phyloP scores from a whole-genome alignment of 2,329 filamentous ascomycete species.

The Colletotrichum sp. region DNA sequence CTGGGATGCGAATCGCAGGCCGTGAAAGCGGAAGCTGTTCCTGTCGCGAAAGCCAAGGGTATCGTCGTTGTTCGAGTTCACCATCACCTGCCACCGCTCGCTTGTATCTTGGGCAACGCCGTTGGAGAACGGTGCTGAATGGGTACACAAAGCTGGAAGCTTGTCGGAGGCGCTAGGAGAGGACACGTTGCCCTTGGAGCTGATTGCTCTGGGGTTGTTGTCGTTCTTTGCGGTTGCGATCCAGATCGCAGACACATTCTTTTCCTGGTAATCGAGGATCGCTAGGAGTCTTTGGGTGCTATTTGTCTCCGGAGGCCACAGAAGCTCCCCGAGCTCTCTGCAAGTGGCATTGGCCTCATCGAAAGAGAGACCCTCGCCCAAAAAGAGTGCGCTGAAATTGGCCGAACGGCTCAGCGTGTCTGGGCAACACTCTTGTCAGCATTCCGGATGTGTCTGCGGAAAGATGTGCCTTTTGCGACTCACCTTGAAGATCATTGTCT shows the following conservation, averaged over 20 bases:
- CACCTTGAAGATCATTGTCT: constrained; percentile 46
- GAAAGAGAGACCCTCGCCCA: constrained; percentile 29
- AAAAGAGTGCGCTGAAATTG: constrained; percentile 37
- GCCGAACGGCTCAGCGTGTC: constrained; percentile 34
- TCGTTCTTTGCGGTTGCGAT: constrained; percentile 28
- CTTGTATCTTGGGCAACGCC: constrained; percentile 32
- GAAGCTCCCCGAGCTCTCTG: constrained; percentile 39
- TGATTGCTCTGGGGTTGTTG: constrained; percentile 28
- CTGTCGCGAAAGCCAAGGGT: constrained; percentile 47
- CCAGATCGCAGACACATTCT: constrained; percentile 37
- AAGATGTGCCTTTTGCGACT: not conserved
- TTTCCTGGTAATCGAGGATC: constrained; percentile 38
- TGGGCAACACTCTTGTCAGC: constrained; percentile 18
- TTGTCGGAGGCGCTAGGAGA: constrained; percentile 9
- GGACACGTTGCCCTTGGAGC: constrained; percentile 27
- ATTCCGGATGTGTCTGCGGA: not conserved
- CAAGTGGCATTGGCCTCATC: constrained; percentile 34
- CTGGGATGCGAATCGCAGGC: constrained; percentile 42
- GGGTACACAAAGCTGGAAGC: constrained; percentile 44
- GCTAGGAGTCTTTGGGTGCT: constrained; percentile 36
- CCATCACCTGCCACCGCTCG: constrained; percentile 38
- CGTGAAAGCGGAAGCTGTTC: constrained; percentile 53
- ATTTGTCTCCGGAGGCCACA: constrained; percentile 36
- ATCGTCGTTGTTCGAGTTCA: constrained; percentile 41
- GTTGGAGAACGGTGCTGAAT: constrained; percentile 45